A percentile compares a stretch with the other conserved stretches of the same genome.
Conservation (phyloP, 2,329 filamentous ascomycete species). For the Gliomastix tumulicola region DNA sequence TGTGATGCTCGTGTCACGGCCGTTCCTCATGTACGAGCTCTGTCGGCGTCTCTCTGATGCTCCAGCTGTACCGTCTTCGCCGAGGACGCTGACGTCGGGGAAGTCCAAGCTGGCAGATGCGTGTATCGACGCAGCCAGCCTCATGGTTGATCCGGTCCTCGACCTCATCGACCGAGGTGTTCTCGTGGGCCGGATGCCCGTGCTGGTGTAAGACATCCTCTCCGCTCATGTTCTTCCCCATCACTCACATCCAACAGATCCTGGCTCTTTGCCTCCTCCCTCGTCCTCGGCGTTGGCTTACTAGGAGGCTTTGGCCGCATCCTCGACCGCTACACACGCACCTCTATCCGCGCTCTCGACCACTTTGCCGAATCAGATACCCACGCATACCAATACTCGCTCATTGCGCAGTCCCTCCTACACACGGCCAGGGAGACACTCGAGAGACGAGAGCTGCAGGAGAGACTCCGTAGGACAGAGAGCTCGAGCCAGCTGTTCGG, state of each 20-base stretch:
- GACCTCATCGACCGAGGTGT: slow-evolving; percentile 33
- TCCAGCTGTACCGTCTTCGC: slow-evolving; percentile 8
- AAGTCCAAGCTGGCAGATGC: slow-evolving; percentile 46
- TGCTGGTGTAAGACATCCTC: slow-evolving; percentile 35
- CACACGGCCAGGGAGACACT: slow-evolving; percentile 37
- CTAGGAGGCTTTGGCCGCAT: slow-evolving; percentile 44
- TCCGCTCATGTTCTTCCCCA: not conserved
- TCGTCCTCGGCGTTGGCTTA: slow-evolving; percentile 43
- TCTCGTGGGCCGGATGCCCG: slow-evolving; percentile 36
- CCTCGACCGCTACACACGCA: slow-evolving; percentile 40
- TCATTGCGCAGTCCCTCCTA: slow-evolving; percentile 44
- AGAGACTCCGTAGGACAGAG: slow-evolving; percentile 38
- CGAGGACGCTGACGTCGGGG: slow-evolving; percentile 22
- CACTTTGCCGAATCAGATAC: slow-evolving; percentile 41
- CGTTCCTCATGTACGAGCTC: slow-evolving; percentile 50
- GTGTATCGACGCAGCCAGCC: slow-evolving; percentile 45
- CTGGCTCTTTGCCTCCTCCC: slow-evolving; percentile 46
- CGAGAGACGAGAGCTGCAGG: slow-evolving; percentile 37
- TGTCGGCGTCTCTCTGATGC: slow-evolving; percentile 34
- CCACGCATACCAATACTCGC: slow-evolving; percentile 44
- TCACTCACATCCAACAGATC: slow-evolving; percentile 24
- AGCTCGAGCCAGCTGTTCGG: slow-evolving; percentile 46
- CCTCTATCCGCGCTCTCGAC: slow-evolving; percentile 39
- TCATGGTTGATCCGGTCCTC: slow-evolving; percentile 43
- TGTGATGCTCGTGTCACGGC: slow-evolving; percentile 48